A percentile compares a stretch with the other conserved stretches of the same genome.
Conservation (phyloP, 106 monocot species). For the Allium sativum region DNA sequence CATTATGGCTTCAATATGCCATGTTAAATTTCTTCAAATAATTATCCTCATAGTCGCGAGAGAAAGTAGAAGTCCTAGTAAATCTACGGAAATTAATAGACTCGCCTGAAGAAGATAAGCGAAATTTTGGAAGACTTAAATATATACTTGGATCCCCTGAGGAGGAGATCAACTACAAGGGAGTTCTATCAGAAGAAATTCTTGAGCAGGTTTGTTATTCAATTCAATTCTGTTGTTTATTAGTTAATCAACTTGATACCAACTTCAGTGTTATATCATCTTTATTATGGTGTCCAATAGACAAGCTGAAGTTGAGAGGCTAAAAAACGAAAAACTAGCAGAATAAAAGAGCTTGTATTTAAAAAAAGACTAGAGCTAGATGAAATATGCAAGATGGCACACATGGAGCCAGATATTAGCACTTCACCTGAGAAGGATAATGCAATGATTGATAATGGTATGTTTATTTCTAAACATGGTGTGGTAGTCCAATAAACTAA, state of each 20-base stretch:
- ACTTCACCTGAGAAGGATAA: constrained; percentile 61
- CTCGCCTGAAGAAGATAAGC: constrained; percentile 55
- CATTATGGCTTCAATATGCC: not conserved
- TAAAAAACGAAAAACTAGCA: constrained; percentile 76
- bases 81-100: constrained; percentile 91
- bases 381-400: constrained; percentile 75
- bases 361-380: constrained; percentile 69
- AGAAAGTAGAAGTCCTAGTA: constrained; percentile 44
- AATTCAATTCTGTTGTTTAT: too few relatives aligned
- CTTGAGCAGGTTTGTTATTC: constrained; percentile 53
- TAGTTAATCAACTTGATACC: too few relatives aligned
- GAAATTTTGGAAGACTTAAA: constrained; percentile 39
- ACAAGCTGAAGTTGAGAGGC: constrained; percentile 66
- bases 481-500: not conserved
- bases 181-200: constrained; percentile 49
- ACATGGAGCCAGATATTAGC: constrained; percentile 71
- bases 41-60: constrained; percentile 35
- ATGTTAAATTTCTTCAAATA: too few relatives aligned
- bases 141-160: constrained; percentile 37
- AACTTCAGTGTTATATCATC: too few relatives aligned
- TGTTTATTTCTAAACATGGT: not conserved
- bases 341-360: constrained; percentile 84
- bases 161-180: constrained; percentile 29
- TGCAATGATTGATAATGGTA: constrained; percentile 81
- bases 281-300: constrained; percentile 1